Evolutionary conservation across 139 green algal genomes (phyloP).

Genomic region (Pycnococcus provasolii): DNA sequence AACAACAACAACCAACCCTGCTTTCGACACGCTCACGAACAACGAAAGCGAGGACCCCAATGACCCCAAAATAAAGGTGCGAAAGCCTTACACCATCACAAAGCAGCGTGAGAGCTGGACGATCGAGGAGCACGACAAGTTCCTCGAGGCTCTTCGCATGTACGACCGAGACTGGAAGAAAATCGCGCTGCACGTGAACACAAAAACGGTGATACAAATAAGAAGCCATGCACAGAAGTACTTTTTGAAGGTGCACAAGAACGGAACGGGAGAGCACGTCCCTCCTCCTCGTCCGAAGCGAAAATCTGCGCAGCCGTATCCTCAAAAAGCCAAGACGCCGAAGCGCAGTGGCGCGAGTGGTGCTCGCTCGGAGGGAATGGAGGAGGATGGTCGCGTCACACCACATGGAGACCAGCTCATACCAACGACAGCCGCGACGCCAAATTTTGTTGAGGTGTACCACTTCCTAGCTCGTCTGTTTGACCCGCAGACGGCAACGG

Average conservation of each 20-base stretch:
- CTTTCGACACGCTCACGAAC: too few relatives aligned
- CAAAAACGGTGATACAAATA: constrained; percentile 46
- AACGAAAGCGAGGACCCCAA: too few relatives aligned
- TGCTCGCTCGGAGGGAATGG: constrained; percentile 5
- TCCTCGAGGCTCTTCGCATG: constrained; percentile 43
- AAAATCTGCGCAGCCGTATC: constrained; percentile 42
- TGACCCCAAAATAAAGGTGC: constrained; percentile 25
- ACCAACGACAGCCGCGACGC: background rate
- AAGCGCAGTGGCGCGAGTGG: background rate
- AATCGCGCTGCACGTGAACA: constrained; percentile 38
- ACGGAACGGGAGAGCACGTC: constrained; percentile 39
- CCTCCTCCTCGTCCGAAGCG: constrained; percentile 48
- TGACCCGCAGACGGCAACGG: background rate
- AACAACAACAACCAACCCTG: background rate
- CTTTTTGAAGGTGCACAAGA: constrained; percentile 54
- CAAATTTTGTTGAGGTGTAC: constrained; percentile 25
- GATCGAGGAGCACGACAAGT: constrained; percentile 53
- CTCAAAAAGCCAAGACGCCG: constrained; percentile 36
- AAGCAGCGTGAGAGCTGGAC: constrained; percentile 58
- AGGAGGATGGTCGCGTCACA: background rate
- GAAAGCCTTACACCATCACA: constrained; percentile 59
- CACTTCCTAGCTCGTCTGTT: constrained; percentile 15
- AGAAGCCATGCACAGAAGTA: constrained; percentile 59
- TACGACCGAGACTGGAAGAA: constrained; percentile 48
- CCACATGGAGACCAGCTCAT: background rate